These are phyloP conservation scores for Pythium volutum DNA, from an alignment of 352 stramenopile species.

Conservation along the genomic window DNA sequence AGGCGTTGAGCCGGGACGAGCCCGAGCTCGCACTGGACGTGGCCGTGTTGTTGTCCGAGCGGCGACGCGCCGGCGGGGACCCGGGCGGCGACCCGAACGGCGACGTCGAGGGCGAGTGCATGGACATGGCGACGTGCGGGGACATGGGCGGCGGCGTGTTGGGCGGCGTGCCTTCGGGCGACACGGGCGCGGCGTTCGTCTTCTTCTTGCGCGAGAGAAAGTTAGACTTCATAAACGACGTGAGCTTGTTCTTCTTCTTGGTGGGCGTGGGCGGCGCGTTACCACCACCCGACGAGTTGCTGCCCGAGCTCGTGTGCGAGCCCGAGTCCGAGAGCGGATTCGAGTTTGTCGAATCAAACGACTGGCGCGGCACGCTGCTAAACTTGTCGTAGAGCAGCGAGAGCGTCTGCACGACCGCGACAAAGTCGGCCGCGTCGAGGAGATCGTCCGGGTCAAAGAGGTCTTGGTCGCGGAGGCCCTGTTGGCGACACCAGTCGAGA, in stretches of 20 bases:
- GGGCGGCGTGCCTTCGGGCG: slow-evolving; percentile 50
- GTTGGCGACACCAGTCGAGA: slow-evolving; percentile 69
- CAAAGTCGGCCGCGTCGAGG: slow-evolving; percentile 61
- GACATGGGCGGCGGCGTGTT: slow-evolving; percentile 55
- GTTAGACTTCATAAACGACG: slow-evolving; percentile 75
- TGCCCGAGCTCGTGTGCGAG: slow-evolving; percentile 54
- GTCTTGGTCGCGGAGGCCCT: slow-evolving; percentile 66
- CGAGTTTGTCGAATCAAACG: slow-evolving; percentile 48
- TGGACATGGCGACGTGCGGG: slow-evolving; percentile 37
- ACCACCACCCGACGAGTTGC: slow-evolving; percentile 45
- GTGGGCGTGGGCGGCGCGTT: slow-evolving; percentile 32
- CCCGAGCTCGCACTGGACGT: slow-evolving; percentile 44
- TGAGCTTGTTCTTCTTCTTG: slow-evolving; percentile 71
- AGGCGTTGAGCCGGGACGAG: slow-evolving; percentile 64
- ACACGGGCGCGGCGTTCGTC: slow-evolving; percentile 19
- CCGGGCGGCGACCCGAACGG: slow-evolving; percentile 29
- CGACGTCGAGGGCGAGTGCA: slow-evolving; percentile 18
- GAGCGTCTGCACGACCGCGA: slow-evolving; percentile 66
- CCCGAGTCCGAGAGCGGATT: slow-evolving; percentile 73
- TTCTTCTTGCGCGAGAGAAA: slow-evolving; percentile 80
- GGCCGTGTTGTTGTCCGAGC: slow-evolving; percentile 26
- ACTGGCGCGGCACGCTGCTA: slow-evolving; percentile 35
- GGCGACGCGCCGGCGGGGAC: slow-evolving; percentile 23
- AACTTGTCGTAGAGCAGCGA: slow-evolving; percentile 86
- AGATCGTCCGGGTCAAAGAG: slow-evolving; percentile 82